Evolutionary conservation across 805 yeast species (phyloP).

Genomic region (Candida pini): DNA sequence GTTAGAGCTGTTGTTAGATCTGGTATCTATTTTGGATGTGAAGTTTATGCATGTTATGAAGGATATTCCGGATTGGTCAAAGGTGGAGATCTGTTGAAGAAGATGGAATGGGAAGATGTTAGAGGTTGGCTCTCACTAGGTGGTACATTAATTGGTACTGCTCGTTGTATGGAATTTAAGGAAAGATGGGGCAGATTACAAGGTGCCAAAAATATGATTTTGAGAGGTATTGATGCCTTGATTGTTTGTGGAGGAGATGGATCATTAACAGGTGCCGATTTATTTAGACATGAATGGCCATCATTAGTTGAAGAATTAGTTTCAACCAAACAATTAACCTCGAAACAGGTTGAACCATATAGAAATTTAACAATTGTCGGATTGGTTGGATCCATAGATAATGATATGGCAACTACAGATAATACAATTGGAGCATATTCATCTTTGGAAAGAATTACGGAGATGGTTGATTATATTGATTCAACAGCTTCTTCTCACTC

Average conservation of each 20-base stretch:
- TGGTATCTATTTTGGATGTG: conserved; percentile 82
- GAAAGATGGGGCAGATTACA: conserved; percentile 59
- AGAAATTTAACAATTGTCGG: conserved; percentile 65
- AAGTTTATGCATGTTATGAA: conserved; percentile 85
- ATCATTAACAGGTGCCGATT: conserved; percentile 75
- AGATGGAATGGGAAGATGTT: conserved; percentile 90
- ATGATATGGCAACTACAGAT: conserved; percentile 81
- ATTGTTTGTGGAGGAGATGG: conserved; percentile 85
- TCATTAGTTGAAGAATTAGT: conserved; percentile 55
- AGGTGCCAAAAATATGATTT: conserved; percentile 62
- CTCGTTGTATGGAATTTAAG: conserved; percentile 62
- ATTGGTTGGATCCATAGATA: conserved; percentile 77
- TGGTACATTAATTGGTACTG: conserved; percentile 96
- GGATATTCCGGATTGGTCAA: conserved; percentile 91
- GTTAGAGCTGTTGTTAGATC: conserved; percentile 95
- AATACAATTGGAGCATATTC: conserved; percentile 79
- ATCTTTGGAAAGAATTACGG: conserved; percentile 69
- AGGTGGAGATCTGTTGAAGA: conserved; percentile 72
- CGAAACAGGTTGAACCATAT: conserved; percentile 40
- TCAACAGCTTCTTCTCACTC: conserved; percentile 82
- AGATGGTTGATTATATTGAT: conserved; percentile 74
- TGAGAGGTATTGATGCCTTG: conserved; percentile 69
- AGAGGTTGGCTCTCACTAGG: conserved; percentile 91
- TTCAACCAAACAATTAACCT: conserved; percentile 38
- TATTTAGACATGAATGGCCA: conserved; percentile 76